Evolutionary conservation across 192 early-diverging fungal genomes (phyloP), one percentile per base, ranked within the genome.

Genomic region (Umbelopsis ramanniana): DNA sequence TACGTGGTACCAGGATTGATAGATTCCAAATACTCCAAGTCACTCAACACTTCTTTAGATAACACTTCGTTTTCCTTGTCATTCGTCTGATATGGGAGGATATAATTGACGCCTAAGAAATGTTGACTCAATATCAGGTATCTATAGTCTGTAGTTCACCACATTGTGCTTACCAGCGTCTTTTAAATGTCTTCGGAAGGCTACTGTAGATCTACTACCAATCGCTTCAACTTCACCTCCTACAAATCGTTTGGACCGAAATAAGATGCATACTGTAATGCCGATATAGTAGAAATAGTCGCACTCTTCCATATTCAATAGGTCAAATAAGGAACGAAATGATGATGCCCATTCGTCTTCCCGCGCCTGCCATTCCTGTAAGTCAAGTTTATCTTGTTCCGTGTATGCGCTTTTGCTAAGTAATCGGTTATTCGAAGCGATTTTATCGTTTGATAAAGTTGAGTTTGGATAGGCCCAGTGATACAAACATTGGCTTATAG

Each of bases 21-120:
- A 14, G 57, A 29, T 63, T 63, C 57, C 3, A 63, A 17, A 63
- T 63, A 63, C n/a, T 63, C 57, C 57, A 63, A 35, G 19, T 63
- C 57, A 4, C 33, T 35, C 57, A 63, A 63, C 6, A 63, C 57
- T 4, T 35, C 57, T 37, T 63, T 12, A n/a, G 57, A 35, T 19
- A 63, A 29, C 6, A 37, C 17, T 17, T 37, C 57, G 33, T 63
- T 63, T 19, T 63, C 57, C 19, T 63, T 63, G 15, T 63, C 57
- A 15, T 37, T 35, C 11, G 57, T 19, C 33, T 63, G 26, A n/a
- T 63, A 37, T n/a, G 57, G 57, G 24, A 63, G 23, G 33, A 12
- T 35, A 19, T 63, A 63, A 6, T 29, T 63, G 23, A 63, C 57
- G 33, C 57, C 57, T 63, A 17, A 19, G 26, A 63, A 0, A 37